Evolutionary conservation across 2,329 filamentous ascomycete species (phyloP), one percentile per base, ranked within the genome.

Genomic region (Arthrobotrys conoides): DNA sequence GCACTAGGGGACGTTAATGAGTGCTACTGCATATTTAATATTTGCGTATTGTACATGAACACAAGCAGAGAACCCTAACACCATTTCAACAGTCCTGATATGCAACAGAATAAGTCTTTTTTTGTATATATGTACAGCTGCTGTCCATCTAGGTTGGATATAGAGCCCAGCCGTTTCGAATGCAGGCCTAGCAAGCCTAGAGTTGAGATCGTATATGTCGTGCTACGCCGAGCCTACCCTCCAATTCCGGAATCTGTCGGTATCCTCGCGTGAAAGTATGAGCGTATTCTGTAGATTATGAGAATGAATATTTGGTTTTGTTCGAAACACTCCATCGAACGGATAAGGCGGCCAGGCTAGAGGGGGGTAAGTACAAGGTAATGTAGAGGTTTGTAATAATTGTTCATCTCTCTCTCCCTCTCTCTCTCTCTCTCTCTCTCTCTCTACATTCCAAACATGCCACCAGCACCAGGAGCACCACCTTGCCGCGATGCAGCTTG

Each of bases 381-480:
- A n/a, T 41, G 38, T 30, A 5, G 1, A 16, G n/a, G n/a, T 46
- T 18, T 16, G n/a, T n/a, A n/a, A n/a, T n/a, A n/a, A n/a, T n/a
- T n/a, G n/a, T n/a, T n/a, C n/a, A n/a, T n/a, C n/a, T n/a, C n/a
- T n/a, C n/a, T n/a, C n/a, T n/a, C n/a, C n/a, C n/a, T n/a, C n/a
- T n/a, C n/a, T n/a, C n/a, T n/a, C n/a, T n/a, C n/a, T n/a, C n/a
- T n/a, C n/a, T n/a, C n/a, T n/a, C n/a, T n/a, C n/a, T n/a, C n/a
- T 18, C 5, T 65, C 16, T 77, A 77, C 67, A 77, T 77, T 51
- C 73, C 73, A 33, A 77, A 77, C 66, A 73, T 80, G 3, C 71
- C 70, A 22, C 65, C 59, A 9, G 70, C 49, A 27, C 70, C 71
- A 30, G 71, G 67, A 46, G 71, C 49, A 30, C 69, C 68, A 38